These are phyloP conservation scores for Phytopythium vexans DNA, from an alignment of 352 stramenopile species.

Conservation along the genomic window DNA sequence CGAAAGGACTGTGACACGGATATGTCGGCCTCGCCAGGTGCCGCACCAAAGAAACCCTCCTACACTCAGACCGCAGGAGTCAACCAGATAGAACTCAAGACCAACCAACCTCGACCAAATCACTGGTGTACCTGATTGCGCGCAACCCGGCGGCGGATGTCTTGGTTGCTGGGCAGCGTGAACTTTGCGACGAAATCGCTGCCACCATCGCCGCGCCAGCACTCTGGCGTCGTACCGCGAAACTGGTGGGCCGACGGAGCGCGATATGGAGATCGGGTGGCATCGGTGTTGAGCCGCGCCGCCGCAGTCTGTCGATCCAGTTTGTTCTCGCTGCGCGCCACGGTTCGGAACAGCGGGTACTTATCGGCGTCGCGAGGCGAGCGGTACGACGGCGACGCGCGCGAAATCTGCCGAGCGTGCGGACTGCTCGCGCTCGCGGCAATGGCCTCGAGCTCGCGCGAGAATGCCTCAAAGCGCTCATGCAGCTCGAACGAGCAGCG, in stretches of 20 bases:
- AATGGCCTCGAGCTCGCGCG: slow-evolving; percentile 16
- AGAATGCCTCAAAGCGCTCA: slow-evolving; percentile 25
- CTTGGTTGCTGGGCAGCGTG: slow-evolving; percentile 52
- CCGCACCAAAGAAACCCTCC: slow-evolving; percentile 48
- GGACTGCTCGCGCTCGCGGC: slow-evolving; percentile 3
- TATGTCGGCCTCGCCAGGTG: slow-evolving; percentile 27
- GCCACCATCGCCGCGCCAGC: slow-evolving; percentile 6
- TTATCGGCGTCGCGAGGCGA: slow-evolving; percentile 14
- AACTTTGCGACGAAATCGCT: slow-evolving; percentile 76
- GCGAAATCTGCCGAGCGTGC: slow-evolving; percentile 16
- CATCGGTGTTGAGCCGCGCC: slow-evolving; percentile 37
- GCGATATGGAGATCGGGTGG: slow-evolving; percentile 40
- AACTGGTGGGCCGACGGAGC: slow-evolving; percentile 43
- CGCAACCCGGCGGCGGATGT: slow-evolving; percentile 47
- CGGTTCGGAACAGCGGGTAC: slow-evolving; percentile 25
- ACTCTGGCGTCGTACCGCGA: slow-evolving; percentile 19
- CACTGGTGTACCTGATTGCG: slow-evolving; percentile 39
- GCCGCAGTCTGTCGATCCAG: slow-evolving; percentile 34
- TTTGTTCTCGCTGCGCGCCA: slow-evolving; percentile 16
- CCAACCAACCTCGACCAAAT: not conserved
- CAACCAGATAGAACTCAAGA: not conserved
- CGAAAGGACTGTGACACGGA: slow-evolving; percentile 28
- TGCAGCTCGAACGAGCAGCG: slow-evolving; percentile 44
- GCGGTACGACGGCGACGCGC: slow-evolving; percentile 18
- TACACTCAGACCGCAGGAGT: not conserved